These are phyloP conservation scores for Diospyros lotus DNA, from an alignment of 148 eudicot species.

Conservation along the genomic window DNA sequence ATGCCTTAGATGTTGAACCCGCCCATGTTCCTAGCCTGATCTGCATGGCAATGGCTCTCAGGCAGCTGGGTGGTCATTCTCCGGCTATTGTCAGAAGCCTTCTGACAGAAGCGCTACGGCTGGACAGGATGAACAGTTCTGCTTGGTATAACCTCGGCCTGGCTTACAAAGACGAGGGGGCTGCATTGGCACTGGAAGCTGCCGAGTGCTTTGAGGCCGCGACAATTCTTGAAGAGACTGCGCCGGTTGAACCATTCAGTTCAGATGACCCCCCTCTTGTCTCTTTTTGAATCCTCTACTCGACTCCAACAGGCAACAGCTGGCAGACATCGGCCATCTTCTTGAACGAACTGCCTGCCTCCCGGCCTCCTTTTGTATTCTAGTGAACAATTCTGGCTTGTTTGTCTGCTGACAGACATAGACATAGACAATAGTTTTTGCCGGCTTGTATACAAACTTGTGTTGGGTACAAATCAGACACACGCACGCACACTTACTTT, in stretches of 20 bases:
- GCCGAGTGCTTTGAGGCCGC: conserved; percentile 87
- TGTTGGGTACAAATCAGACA: no score
- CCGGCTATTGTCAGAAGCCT: conserved; percentile 43
- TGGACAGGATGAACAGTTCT: conserved; percentile 57
- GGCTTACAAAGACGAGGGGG: conserved; percentile 44
- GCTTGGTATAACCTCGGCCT: conserved; percentile 87
- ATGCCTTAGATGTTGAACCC: conserved; percentile 63
- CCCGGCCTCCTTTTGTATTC: no score
- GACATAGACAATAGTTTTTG: no score
- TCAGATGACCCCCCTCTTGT: conserved; percentile 39
- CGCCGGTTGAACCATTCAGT: conserved; percentile 84
- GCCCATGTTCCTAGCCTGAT: conserved; percentile 68
- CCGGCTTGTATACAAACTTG: no score
- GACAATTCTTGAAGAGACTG: conserved; percentile 57
- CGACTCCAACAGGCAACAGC: no score
- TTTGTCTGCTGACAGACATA: no score
- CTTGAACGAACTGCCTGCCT: no score
- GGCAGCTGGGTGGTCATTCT: conserved; percentile 31
- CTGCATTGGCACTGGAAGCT: conserved; percentile 45
- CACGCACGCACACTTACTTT: no score
- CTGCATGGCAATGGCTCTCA: conserved; percentile 55
- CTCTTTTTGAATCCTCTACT: no score
- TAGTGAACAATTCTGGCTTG: no score
- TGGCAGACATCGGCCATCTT: no score
- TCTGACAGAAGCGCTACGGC: conserved; percentile 17